Evolutionary conservation across 768 basidiomycete species (phyloP).

Genomic region (Clitopilus passeckerianus): DNA sequence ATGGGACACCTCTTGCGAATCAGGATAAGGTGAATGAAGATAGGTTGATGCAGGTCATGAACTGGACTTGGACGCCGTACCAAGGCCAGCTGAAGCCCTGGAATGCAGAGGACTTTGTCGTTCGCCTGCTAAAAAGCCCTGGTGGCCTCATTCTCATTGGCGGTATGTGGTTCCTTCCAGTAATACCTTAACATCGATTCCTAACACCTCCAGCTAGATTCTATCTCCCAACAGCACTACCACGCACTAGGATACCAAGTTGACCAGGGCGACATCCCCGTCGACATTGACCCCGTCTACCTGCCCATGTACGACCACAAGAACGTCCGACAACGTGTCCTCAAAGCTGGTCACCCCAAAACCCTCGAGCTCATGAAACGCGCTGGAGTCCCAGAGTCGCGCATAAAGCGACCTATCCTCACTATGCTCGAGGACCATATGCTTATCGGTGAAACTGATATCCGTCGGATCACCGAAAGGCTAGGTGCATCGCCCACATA

Average conservation of each 20-base stretch:
- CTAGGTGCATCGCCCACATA: conserved; percentile 17
- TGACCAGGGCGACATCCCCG: conserved; percentile 16
- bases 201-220: conserved; percentile 9
- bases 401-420: conserved; percentile 20
- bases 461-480: conserved; percentile 18
- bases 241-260: conserved; percentile 19
- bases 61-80: conserved; percentile 24
- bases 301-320: conserved; percentile 17
- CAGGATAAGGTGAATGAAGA: conserved; percentile 17
- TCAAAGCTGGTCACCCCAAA: conserved; percentile 16
- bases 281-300: conserved; percentile 16
- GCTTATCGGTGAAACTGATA: conserved; percentile 19
- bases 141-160: conserved; percentile 23
- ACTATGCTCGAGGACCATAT: conserved; percentile 25
- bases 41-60: conserved; percentile 22
- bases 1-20: conserved; percentile 5
- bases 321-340: conserved; percentile 19
- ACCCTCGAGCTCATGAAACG: conserved; percentile 15
- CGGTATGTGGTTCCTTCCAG: conserved; percentile 11
- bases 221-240: conserved; percentile 18
- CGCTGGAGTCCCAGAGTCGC: conserved; percentile 21
- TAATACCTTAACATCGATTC: background rate
- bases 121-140: conserved; percentile 20
- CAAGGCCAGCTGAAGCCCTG: conserved; percentile 17
- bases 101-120: conserved; percentile 23